Evolutionary conservation across 2,329 filamentous ascomycete genomes (phyloP).

Genomic region (Fusarium pseudonygamai): DNA sequence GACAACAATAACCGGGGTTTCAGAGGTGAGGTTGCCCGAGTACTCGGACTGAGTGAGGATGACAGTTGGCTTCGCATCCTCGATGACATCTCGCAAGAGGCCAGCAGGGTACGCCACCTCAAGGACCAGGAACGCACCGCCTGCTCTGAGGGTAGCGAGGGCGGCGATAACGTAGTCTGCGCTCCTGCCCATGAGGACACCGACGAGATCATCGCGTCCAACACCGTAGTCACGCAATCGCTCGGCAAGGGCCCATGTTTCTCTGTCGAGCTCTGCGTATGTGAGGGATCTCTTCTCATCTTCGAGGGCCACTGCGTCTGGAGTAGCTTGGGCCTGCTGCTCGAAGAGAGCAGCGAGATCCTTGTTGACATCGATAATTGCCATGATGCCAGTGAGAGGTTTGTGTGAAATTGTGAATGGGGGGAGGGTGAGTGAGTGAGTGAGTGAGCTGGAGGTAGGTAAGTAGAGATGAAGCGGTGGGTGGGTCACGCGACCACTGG

Average conservation of each 20-base stretch:
- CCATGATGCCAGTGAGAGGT: conserved; percentile 55
- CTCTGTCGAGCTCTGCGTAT: conserved; percentile 75
- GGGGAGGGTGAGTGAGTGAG: neutral
- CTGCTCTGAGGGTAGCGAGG: conserved; percentile 79
- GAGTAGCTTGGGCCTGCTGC: conserved; percentile 73
- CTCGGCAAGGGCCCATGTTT: conserved; percentile 71
- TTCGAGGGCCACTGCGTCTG: conserved; percentile 75
- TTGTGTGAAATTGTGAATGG: neutral
- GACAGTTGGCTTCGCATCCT: conserved; percentile 76
- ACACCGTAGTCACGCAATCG: conserved; percentile 74
- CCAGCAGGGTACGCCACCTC: conserved; percentile 82
- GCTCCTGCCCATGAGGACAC: conserved; percentile 78
- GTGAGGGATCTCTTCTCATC: conserved; percentile 74
- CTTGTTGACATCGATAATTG: conserved; percentile 74
- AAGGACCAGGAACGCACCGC: conserved; percentile 82
- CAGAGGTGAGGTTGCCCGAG: conserved; percentile 70
- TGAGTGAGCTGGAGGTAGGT: neutral
- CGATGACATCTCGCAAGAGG: conserved; percentile 78
- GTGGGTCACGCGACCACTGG: conserved; percentile 44
- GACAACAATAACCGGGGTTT: conserved; percentile 71
- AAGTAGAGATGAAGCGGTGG: conserved; percentile 13
- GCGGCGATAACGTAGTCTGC: conserved; percentile 83
- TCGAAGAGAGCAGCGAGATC: conserved; percentile 78
- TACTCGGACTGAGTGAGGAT: conserved; percentile 75
- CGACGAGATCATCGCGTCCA: conserved; percentile 76